Conservation (phyloP, 2,329 filamentous ascomycete genomes). For the Neopestalotiopsis sp. region DNA sequence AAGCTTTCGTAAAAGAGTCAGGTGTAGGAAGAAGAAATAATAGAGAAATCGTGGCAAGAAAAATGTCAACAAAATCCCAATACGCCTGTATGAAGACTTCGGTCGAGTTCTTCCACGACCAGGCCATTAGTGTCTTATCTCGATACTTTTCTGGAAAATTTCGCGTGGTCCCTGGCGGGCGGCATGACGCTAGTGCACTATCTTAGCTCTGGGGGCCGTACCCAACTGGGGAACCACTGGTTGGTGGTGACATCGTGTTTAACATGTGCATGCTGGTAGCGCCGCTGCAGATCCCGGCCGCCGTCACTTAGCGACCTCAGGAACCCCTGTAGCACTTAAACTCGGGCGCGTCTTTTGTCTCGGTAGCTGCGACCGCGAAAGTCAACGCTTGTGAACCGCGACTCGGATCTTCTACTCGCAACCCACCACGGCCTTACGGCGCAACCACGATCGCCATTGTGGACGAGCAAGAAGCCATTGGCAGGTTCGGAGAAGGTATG, state of each 20-base stretch:
- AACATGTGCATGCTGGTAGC: background rate
- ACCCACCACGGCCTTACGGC: background rate
- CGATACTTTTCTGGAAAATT: conserved; percentile 4
- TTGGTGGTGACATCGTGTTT: background rate
- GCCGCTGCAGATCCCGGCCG: background rate
- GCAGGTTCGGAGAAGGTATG: conserved; percentile 1
- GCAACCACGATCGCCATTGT: background rate
- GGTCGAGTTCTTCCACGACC: background rate
- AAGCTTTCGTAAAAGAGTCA: background rate
- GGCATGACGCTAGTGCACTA: conserved; percentile 2
- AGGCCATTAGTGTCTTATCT: background rate
- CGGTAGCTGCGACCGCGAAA: background rate
- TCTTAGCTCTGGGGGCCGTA: background rate
- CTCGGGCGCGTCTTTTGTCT: background rate
- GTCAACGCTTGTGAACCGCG: background rate
- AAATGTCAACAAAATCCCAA: background rate
- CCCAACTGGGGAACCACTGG: background rate
- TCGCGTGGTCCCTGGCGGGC: background rate
- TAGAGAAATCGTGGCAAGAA: conserved; percentile 3
- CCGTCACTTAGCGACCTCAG: background rate
- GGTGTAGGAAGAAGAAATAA: conserved; percentile 6
- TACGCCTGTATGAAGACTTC: background rate
- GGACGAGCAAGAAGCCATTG: background rate
- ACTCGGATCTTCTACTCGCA: background rate
- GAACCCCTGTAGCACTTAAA: background rate